These are phyloP conservation scores for Fomitopsis pinicola DNA, from an alignment of 1,284 basidiomycete genomes.

Conservation along the genomic window DNA sequence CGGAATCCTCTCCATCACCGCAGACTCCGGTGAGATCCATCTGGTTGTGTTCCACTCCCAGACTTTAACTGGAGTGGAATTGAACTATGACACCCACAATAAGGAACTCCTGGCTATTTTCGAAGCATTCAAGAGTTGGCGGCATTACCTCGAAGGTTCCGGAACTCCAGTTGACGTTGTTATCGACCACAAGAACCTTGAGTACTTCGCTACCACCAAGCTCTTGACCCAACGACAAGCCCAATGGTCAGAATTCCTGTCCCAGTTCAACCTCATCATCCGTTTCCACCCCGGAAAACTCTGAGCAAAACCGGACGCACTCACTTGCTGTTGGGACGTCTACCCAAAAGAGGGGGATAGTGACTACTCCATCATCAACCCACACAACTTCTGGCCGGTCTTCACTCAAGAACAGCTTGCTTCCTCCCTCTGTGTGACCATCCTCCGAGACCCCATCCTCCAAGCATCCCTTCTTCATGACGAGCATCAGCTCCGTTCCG, in stretches of 20 bases:
- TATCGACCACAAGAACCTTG: constrained; percentile 35
- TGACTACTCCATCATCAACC: too few species aligned
- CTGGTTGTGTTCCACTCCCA: constrained; percentile 29
- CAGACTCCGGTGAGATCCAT: constrained; percentile 22
- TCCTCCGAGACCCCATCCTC: too few species aligned
- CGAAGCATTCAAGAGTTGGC: constrained; percentile 28
- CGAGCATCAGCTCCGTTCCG: neutral
- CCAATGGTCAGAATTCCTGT: constrained; percentile 36
- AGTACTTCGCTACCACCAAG: constrained; percentile 30
- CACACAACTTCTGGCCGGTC: too few species aligned
- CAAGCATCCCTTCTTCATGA: too few species aligned
- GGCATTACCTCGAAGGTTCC: constrained; percentile 27
- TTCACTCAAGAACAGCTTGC: constrained; percentile 6
- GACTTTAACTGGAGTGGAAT: constrained; percentile 27
- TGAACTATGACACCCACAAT: constrained; percentile 33
- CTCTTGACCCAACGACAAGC: constrained; percentile 35
- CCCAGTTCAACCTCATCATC: constrained; percentile 34
- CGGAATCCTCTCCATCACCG: constrained; percentile 26
- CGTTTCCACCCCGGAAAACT: constrained; percentile 23
- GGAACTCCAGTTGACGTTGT: constrained; percentile 21
- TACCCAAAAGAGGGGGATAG: constrained; percentile 31
- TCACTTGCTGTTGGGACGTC: constrained; percentile 28
- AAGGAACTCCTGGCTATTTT: constrained; percentile 36
- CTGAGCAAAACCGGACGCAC: constrained; percentile 29
- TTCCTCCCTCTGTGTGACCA: neutral